phyloP scores from a whole-genome alignment of 2,329 filamentous ascomycete species.

The Trichophyton mentagrophytes region DNA sequence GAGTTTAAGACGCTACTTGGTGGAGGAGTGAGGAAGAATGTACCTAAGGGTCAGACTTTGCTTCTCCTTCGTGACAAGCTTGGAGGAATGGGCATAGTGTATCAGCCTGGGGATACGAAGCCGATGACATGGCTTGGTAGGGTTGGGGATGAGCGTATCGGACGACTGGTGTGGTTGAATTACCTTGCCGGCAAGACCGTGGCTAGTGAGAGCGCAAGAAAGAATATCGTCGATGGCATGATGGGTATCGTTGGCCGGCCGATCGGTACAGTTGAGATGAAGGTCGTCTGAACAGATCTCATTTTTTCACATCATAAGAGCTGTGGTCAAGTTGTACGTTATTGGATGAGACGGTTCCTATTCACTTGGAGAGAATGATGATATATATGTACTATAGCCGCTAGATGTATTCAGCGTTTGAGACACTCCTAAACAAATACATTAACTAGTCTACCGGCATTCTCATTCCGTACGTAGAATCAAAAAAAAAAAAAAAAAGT shows the following conservation, averaged over 20 bases:
- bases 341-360: background rate
- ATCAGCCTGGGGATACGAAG: constrained; percentile 39
- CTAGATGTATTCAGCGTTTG: background rate
- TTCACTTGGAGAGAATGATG: background rate
- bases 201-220: constrained; percentile 67
- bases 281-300: constrained; percentile 40
- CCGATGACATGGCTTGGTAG: constrained; percentile 51
- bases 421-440: constrained; percentile 2
- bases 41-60: constrained; percentile 68
- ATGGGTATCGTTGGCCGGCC: constrained; percentile 81
- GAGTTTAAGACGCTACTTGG: constrained; percentile 75
- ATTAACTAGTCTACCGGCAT: background rate
- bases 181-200: constrained; percentile 81
- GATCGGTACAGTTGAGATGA: constrained; percentile 71
- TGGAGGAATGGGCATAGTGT: constrained; percentile 57
- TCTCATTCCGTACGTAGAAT: background rate
- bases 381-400: constrained; percentile 3
- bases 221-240: constrained; percentile 73
- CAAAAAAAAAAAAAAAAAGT: too few relatives aligned
- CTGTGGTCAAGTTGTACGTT: background rate
- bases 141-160: constrained; percentile 66
- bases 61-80: constrained; percentile 54
- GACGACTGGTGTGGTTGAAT: constrained; percentile 72
- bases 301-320: too few relatives aligned
- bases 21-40: constrained; percentile 51